Evolutionary conservation across 2,329 filamentous ascomycete genomes (phyloP).

Genomic region (Plectosphaerella cucumerina): DNA sequence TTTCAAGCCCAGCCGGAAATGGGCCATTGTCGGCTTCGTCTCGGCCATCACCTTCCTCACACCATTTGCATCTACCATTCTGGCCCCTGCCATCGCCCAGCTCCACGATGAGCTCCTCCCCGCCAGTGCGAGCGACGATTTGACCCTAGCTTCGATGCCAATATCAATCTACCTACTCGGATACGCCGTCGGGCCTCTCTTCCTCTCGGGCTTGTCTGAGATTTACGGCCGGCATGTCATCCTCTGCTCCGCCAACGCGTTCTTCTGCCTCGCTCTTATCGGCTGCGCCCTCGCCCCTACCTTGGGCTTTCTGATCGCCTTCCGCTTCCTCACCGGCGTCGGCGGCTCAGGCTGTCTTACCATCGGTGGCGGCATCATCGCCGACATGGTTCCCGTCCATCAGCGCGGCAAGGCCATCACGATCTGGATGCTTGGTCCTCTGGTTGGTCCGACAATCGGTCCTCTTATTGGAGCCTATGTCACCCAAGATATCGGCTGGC

Average conservation of each 20-base stretch:
- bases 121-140: slow-evolving; percentile 30
- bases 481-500: slow-evolving; percentile 44
- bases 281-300: slow-evolving; percentile 57
- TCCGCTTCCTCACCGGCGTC: slow-evolving; percentile 55
- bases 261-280: slow-evolving; percentile 61
- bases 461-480: slow-evolving; percentile 47
- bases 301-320: slow-evolving; percentile 52
- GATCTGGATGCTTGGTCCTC: slow-evolving; percentile 41
- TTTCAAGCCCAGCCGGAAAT: slow-evolving; percentile 51
- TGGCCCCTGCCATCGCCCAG: slow-evolving; percentile 42
- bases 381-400: slow-evolving; percentile 47
- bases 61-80: slow-evolving; percentile 60
- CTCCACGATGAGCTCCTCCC: slow-evolving; percentile 39
- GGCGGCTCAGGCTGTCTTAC: slow-evolving; percentile 53
- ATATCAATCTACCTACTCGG: slow-evolving; percentile 60
- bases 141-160: slow-evolving; percentile 44
- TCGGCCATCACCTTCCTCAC: slow-evolving; percentile 61
- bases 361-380: slow-evolving; percentile 49
- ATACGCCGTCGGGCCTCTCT: slow-evolving; percentile 53
- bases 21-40: slow-evolving; percentile 51
- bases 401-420: slow-evolving; percentile 44
- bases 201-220: slow-evolving; percentile 56
- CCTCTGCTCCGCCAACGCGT: slow-evolving; percentile 50
- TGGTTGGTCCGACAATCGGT: slow-evolving; percentile 38
- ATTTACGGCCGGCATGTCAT: slow-evolving; percentile 59